Evolutionary conservation across 2,329 filamentous ascomycete genomes (phyloP).

Genomic region (Aspergillus puulaauensis): DNA sequence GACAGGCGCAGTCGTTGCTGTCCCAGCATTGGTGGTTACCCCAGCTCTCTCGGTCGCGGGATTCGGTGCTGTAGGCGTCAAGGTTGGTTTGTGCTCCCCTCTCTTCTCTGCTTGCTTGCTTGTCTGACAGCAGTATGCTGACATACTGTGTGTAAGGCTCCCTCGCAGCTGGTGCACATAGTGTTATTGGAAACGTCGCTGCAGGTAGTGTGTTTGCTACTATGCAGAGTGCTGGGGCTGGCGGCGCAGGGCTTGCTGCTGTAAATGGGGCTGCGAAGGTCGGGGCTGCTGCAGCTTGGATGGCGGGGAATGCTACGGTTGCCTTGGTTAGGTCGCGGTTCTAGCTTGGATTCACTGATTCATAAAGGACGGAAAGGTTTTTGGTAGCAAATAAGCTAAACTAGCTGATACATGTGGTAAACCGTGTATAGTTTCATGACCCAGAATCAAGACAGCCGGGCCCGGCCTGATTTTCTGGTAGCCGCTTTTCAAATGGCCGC

Average conservation of each 20-base stretch:
- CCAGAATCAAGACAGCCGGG: too few relatives aligned
- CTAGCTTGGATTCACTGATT: not conserved
- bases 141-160: not conserved
- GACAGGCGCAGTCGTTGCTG: not conserved
- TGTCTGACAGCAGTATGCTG: not conserved
- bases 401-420: too few relatives aligned
- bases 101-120: not conserved
- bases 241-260: conserved; percentile 5
- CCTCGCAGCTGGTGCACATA: conserved; percentile 6
- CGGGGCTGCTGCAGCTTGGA: not conserved
- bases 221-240: conserved; percentile 15
- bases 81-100: not conserved
- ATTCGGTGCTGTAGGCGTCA: not conserved
- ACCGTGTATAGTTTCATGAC: too few relatives aligned
- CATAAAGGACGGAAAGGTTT: too few relatives aligned
- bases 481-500: too few relatives aligned
- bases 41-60: not conserved
- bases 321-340: not conserved
- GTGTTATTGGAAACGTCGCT: conserved; percentile 12
- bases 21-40: not conserved
- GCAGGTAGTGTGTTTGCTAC: conserved; percentile 7
- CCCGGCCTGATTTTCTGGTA: too few relatives aligned
- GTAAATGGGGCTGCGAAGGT: conserved; percentile 7
- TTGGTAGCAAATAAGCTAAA: too few relatives aligned
- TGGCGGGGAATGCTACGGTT: not conserved